Conservation (phyloP, 2,329 filamentous ascomycete genomes). For the Trichophyton mentagrophytes region DNA sequence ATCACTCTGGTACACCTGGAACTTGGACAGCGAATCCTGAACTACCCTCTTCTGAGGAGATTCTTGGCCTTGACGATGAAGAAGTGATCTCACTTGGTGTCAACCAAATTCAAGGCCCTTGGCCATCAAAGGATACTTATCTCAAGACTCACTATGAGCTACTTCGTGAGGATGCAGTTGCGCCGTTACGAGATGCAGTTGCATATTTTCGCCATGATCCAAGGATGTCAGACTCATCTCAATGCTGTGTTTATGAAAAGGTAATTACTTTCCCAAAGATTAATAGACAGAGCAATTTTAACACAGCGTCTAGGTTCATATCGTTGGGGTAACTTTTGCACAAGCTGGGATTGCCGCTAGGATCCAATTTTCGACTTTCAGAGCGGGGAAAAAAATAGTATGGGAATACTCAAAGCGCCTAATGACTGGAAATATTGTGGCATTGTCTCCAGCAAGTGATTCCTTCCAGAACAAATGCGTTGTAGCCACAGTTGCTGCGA, state of each 20-base stretch:
- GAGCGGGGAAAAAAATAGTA: constrained; percentile 52
- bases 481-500: constrained; percentile 59
- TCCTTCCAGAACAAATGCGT: constrained; percentile 53
- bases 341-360: constrained; percentile 51
- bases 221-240: constrained; percentile 43
- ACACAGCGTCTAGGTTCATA: constrained; percentile 43
- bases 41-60: constrained; percentile 29
- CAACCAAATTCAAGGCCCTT: constrained; percentile 47
- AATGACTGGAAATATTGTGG: constrained; percentile 43
- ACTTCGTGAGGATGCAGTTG: constrained; percentile 59
- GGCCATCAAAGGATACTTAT: constrained; percentile 51
- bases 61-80: constrained; percentile 20
- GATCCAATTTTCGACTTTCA: constrained; percentile 56
- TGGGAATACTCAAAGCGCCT: constrained; percentile 54
- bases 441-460: constrained; percentile 42
- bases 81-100: constrained; percentile 29
- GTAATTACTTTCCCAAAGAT: constrained; percentile 28
- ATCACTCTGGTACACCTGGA: constrained; percentile 9
- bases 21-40: constrained; percentile 29
- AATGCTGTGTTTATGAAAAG: constrained; percentile 56
- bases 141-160: constrained; percentile 62
- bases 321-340: constrained; percentile 53
- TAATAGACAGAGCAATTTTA: background rate
- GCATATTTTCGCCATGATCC: constrained; percentile 42
- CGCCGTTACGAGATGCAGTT: constrained; percentile 57